Base-by-base conservation (phyloP, 306 rosid genomes). In the Quercus engelmannii region DNA sequence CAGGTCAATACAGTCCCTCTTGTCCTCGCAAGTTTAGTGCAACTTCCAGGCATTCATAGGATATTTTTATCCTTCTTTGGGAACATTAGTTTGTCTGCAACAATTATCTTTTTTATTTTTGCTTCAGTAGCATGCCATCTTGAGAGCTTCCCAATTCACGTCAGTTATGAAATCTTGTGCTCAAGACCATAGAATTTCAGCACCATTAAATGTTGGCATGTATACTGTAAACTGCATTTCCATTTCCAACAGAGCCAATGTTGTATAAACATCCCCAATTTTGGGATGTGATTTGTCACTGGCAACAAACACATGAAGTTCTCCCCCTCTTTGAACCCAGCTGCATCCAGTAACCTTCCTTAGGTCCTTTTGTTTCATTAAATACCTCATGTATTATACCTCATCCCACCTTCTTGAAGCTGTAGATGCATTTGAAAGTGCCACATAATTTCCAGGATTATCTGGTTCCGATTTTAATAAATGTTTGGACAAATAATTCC, bases 381-480 rank as follows among this genome's bases (percentile, higher is more conserved):
- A 74, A 73, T 86, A 73, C 83, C 97, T 82, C 82, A 87, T 75
- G 61, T 75, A 79, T 77, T 90, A 84, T 28, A 91, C 93, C 76
- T 90, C 70, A 70, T 83, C 87, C 97, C 97, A 91, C 84, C 86
- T 91, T 86, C 93, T 92, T 3, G 86, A 71, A 33, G 84, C 81
- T 75, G 97, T 90, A 85, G 90, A 86, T 11, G 87, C 80, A 85
- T 92, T 92, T 69, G 97, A 91, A 62, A 88, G 85, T 30, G 97
- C 92, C 78, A 92, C 90, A 72, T 88, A 92, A 56, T 92, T 94
- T 69, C 98, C 97, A 1, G 97, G 81, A 80, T 92, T 92, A 77
- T 88, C 81, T 33, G 93, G 97, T 31, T 94, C 93, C 71, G 88
- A 79, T 69, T 88, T 85, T 76, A 81, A 33, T 61, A 92, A 69